A percentile compares a stretch with the other conserved stretches of the same genome.
Conservation (phyloP, 140 eudicot genomes). For the Bidens hawaiensis region DNA sequence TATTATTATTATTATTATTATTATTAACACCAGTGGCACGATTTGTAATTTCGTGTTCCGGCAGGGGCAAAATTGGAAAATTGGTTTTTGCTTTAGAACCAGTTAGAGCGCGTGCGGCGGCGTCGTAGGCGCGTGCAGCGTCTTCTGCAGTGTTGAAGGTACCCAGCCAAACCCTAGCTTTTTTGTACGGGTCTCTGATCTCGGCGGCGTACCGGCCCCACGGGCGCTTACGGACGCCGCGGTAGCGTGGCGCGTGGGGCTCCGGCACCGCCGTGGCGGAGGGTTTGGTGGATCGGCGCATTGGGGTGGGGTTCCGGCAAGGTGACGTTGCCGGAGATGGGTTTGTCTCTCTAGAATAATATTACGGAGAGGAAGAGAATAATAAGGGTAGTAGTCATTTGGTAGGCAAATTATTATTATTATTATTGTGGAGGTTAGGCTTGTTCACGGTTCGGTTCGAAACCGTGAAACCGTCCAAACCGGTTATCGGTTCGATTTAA, state of each 20-base stretch:
- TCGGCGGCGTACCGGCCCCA: constrained; percentile 34
- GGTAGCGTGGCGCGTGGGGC: constrained; percentile 12
- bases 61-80: constrained; percentile 30
- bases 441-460: too few species aligned
- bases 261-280: too few species aligned
- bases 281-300: neutral
- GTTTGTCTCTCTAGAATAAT: too few species aligned
- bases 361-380: too few species aligned
- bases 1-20: too few species aligned
- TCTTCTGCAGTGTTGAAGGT: constrained; percentile 43
- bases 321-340: too few species aligned
- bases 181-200: constrained; percentile 40
- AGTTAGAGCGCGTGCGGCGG: constrained; percentile 35
- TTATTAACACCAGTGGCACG: constrained; percentile 9
- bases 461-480: too few species aligned
- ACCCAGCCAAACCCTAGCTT: constrained; percentile 40
- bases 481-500: too few species aligned
- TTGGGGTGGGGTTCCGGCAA: too few species aligned
- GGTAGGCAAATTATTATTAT: too few species aligned
- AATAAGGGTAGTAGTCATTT: too few species aligned
- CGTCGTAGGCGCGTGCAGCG: constrained; percentile 49
- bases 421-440: too few species aligned
- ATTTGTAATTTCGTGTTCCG: neutral
- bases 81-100: constrained; percentile 41
- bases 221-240: constrained; percentile 17